Evolutionary conservation across 2,329 filamentous ascomycete genomes (phyloP), one percentile per base, ranked within the genome.

Genomic region (Ceratocystis diversiconidia): DNA sequence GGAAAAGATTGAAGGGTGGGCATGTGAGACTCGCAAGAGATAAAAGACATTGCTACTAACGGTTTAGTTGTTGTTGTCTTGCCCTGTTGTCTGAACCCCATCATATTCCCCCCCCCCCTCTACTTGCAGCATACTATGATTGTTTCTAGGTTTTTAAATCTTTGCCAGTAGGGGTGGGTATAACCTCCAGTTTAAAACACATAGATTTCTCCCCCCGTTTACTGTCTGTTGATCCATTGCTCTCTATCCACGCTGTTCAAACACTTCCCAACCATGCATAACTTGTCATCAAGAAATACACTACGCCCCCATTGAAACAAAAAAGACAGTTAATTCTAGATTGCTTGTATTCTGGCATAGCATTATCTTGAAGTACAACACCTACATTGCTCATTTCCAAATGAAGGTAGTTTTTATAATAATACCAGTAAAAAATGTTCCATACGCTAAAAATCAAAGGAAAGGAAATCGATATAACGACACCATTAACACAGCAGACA

Each of bases 1-100:
- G 1, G 92, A 96, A 66, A 92, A 90, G 0, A 97, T 97, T 72
- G 90, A 96, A 65, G 92, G 92, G 2, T 97, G 92, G 92, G 85
- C 90, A 7, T 85, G 80, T 50, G 92, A 97, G 78, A 82, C 95
- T 71, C 92, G 94, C 79, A 88, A 87, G 78, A 83, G 88, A 78
- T 91, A 79, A 63, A 25, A 32, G 10, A 43, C 22, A 41, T 36
- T 12, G 41, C 22, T 17, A 15, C 10, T 17, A 41, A 36, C 5
- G n/a, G 41, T 5, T 22, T 19, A 30, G 22, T 41, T 28, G 6
- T 22, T 61, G 17, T 22, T 61, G 17, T 61, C 30, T 32, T 61
- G 1, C 10, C 22, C 3, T 61, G 59, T 17, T 41, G 32, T 19
- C 8, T 61, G 10, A 41, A 12, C 4, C 36, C 36, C 36, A 36